These are phyloP conservation scores for Coemansia sp. DNA, from an alignment of 192 early-diverging fungal species.

Conservation along the genomic window DNA sequence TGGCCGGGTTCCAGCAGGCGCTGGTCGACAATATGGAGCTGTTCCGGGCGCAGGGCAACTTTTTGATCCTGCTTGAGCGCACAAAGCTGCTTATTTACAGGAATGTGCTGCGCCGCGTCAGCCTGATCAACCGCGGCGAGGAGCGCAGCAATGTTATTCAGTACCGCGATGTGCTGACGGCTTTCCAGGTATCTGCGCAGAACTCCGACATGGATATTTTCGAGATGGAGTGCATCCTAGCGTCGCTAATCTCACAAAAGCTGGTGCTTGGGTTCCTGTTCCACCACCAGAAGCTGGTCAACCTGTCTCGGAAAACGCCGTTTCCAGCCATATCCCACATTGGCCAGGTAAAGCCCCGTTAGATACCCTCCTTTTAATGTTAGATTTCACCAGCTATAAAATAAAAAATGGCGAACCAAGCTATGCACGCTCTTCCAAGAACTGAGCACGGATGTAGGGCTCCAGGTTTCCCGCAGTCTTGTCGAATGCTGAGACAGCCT, in stretches of 20 bases:
- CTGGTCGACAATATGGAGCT: constrained; percentile 38
- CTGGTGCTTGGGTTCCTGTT: constrained; percentile 40
- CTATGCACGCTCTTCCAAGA: constrained; percentile 18
- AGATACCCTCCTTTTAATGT: too few relatives aligned
- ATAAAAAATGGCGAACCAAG: neutral
- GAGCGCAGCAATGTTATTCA: constrained; percentile 13
- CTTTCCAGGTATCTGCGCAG: constrained; percentile 29
- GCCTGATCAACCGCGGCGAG: neutral
- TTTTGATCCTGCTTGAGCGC: constrained; percentile 41
- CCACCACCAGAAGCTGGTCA: constrained; percentile 43
- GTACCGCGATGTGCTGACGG: constrained; percentile 29
- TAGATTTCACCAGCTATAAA: neutral
- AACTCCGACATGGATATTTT: constrained; percentile 33
- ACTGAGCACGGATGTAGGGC: constrained; percentile 51
- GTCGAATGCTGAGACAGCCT: constrained; percentile 21
- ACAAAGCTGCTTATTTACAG: constrained; percentile 42
- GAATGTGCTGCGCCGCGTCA: constrained; percentile 18
- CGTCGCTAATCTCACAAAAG: constrained; percentile 43
- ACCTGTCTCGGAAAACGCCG: constrained; percentile 29
- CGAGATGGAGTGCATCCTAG: constrained; percentile 44
- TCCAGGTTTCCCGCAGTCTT: constrained; percentile 48
- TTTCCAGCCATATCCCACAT: constrained; percentile 27
- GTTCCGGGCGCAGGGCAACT: constrained; percentile 48
- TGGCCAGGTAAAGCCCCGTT: neutral
- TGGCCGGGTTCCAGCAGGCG: constrained; percentile 34